Percentiles rank a stretch among this genome's conserved stretches.
Conservation (phyloP, 257 asterid species). For the Ilex asprella region DNA sequence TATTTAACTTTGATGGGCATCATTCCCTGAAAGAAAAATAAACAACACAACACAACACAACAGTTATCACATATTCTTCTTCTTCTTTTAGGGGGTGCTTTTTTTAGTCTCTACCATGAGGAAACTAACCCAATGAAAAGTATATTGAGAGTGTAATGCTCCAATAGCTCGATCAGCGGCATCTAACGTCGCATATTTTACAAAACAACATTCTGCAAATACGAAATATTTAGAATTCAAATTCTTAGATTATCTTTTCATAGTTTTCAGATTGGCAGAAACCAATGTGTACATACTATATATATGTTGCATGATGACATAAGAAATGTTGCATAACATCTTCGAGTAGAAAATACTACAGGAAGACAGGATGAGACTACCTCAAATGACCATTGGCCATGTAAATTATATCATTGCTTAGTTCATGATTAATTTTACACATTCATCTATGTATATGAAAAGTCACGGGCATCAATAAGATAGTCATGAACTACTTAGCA, state of each 20-base stretch:
- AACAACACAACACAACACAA: constrained; percentile 11
- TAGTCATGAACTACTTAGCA: no score
- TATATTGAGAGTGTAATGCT: constrained; percentile 46
- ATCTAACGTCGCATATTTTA: constrained; percentile 64
- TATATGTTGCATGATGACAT: no score
- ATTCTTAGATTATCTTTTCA: constrained; percentile 3
- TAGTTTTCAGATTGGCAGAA: neutral
- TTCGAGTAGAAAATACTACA: no score
- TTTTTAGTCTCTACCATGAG: neutral
- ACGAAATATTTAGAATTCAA: constrained; percentile 1
- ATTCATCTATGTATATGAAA: no score
- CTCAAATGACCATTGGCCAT: no score
- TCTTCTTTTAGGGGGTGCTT: neutral
- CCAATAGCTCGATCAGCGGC: constrained; percentile 76
- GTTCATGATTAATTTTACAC: no score
- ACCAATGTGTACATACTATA: neutral
- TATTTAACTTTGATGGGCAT: constrained; percentile 59
- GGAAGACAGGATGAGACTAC: no score
- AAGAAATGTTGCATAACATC: no score
- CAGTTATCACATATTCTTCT: neutral
- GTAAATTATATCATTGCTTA: no score
- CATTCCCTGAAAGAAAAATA: constrained; percentile 37
- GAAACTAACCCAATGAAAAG: constrained; percentile 78
- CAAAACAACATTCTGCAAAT: constrained; percentile 71
- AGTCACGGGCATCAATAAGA: no score